A percentile compares a stretch with the other conserved stretches of the same genome.
These are phyloP conservation scores for Sequoia sempervirens DNA, from an alignment of 75 land plant genomes.

Conservation along the genomic window DNA sequence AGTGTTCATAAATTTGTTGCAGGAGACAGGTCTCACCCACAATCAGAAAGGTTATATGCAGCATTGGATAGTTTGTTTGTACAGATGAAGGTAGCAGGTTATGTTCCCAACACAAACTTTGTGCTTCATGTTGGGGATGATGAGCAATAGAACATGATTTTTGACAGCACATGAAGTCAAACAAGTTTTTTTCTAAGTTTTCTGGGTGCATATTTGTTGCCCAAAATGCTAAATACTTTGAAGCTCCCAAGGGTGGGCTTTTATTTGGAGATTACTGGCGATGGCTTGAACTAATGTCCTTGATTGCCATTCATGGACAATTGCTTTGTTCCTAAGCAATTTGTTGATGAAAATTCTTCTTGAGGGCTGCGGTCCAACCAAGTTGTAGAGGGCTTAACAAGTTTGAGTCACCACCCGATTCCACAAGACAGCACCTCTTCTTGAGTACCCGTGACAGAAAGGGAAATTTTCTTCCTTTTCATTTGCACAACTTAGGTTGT, in stretches of 20 bases:
- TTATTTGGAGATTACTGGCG: background rate
- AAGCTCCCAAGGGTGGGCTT: background rate
- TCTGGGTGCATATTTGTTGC: background rate
- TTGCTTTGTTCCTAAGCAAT: background rate
- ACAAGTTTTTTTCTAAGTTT: background rate
- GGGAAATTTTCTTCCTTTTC: too few relatives aligned
- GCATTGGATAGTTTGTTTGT: slow-evolving; percentile 25
- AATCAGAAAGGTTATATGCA: slow-evolving; percentile 17
- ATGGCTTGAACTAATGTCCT: background rate
- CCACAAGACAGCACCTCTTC: too few relatives aligned
- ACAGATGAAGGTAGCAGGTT: slow-evolving; percentile 21
- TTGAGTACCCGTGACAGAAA: too few relatives aligned
- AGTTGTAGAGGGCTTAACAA: too few relatives aligned
- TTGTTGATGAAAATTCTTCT: background rate
- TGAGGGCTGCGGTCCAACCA: too few relatives aligned
- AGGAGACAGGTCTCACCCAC: slow-evolving; percentile 34
- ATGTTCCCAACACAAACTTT: slow-evolving; percentile 25
- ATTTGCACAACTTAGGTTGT: too few relatives aligned
- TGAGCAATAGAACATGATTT: slow-evolving; percentile 19
- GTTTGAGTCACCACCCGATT: too few relatives aligned
- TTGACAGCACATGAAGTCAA: background rate
- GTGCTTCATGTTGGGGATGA: slow-evolving; percentile 34
- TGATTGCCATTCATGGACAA: background rate
- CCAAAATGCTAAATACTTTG: background rate
- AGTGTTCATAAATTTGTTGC: slow-evolving; percentile 33